Percentiles rank a stretch among this genome's conserved stretches.
phyloP scores from a whole-genome alignment of 495 filamentous ascomycete genomes.

The Lepidopterella palustris region DNA sequence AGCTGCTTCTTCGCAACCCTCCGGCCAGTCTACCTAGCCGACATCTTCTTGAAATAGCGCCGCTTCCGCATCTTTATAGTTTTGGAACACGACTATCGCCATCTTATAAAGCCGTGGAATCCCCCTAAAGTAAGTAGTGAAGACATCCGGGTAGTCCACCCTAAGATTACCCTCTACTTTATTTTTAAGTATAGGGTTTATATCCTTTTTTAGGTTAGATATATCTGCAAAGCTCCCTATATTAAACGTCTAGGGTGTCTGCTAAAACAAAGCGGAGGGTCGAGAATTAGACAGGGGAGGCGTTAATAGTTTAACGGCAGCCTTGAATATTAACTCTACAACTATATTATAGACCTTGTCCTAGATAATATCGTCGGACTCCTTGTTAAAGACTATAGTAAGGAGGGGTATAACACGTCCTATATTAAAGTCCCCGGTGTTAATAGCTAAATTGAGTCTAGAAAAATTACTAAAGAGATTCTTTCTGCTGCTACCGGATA shows the following conservation, averaged over 20 bases:
- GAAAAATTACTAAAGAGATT: slow-evolving; percentile 15
- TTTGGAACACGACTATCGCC: slow-evolving; percentile 11
- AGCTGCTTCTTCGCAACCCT: slow-evolving; percentile 10
- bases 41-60: slow-evolving; percentile 21
- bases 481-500: slow-evolving; percentile 10
- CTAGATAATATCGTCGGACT: slow-evolving; percentile 8
- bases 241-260: slow-evolving; percentile 18
- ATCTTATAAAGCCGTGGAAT: slow-evolving; percentile 17
- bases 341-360: slow-evolving; percentile 13
- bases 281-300: slow-evolving; percentile 13
- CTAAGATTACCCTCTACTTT: slow-evolving; percentile 18
- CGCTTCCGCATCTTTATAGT: slow-evolving; percentile 13
- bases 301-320: slow-evolving; percentile 8
- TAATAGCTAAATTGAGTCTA: slow-evolving; percentile 9
- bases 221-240: slow-evolving; percentile 17
- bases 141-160: slow-evolving; percentile 14
- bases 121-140: slow-evolving; percentile 17
- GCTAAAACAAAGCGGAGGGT: slow-evolving; percentile 16
- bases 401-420: slow-evolving; percentile 15
- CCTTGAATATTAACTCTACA: not conserved
- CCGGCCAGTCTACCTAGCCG: slow-evolving; percentile 18
- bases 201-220: slow-evolving; percentile 15
- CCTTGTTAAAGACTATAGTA: slow-evolving; percentile 10
- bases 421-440: slow-evolving; percentile 10
- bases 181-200: slow-evolving; percentile 17